These are phyloP conservation scores for Phanerochaete sordida DNA, from an alignment of 768 basidiomycete genomes.

Conservation along the genomic window DNA sequence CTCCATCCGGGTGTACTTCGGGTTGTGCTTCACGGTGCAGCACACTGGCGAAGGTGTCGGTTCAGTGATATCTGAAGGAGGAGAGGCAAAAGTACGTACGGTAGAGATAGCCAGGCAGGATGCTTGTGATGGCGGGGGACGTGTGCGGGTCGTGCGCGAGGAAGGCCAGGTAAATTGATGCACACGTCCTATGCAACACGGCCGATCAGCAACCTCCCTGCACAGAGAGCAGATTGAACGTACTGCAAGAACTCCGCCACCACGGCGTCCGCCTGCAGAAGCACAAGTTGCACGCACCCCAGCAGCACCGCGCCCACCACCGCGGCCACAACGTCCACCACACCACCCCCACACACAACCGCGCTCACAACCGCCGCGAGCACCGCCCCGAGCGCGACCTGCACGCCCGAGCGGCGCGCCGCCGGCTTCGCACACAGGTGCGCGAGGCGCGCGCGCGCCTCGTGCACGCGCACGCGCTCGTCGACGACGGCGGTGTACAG, in stretches of 20 bases:
- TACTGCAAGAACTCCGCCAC: slow-evolving; percentile 2
- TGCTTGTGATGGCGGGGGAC: neutral
- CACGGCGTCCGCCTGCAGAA: neutral
- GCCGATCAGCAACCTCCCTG: neutral
- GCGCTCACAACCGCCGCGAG: neutral
- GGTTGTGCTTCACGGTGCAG: neutral
- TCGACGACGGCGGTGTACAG: neutral
- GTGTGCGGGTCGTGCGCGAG: neutral
- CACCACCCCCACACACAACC: neutral
- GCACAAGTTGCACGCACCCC: neutral
- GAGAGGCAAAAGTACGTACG: neutral
- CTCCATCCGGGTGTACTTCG: neutral
- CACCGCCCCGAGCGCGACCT: neutral
- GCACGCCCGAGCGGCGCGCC: neutral
- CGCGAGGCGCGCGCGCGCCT: neutral
- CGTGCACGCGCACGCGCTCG: neutral
- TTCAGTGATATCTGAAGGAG: neutral
- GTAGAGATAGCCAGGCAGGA: slow-evolving; percentile 3
- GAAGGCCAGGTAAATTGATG: neutral
- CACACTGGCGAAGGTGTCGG: neutral
- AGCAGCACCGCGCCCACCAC: neutral
- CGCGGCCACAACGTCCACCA: neutral
- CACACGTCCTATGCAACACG: neutral
- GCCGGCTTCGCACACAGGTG: neutral
- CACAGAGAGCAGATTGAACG: neutral